Conservation (phyloP, 257 asterid genomes). For the Fraxinus americana region DNA sequence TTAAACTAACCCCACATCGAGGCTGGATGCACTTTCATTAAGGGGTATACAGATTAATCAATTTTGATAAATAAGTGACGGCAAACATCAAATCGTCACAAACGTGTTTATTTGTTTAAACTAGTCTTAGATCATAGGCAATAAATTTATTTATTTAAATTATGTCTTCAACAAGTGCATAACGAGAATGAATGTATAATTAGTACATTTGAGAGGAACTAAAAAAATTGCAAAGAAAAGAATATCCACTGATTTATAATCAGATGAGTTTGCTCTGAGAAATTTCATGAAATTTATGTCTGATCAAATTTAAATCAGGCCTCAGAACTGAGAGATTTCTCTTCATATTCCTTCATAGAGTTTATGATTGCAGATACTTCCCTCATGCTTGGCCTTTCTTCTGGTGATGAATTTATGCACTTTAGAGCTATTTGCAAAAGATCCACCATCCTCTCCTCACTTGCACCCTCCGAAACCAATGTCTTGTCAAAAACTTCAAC, state of each 20-base stretch:
- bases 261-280: neutral
- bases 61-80: no score
- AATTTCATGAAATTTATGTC: neutral
- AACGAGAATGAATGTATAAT: neutral
- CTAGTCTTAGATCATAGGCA: no score
- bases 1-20: no score
- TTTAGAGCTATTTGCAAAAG: slow-evolving; percentile 69
- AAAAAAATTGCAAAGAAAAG: neutral
- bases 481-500: slow-evolving; percentile 66
- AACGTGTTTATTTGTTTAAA: no score
- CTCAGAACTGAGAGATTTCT: slow-evolving; percentile 35
- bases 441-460: slow-evolving; percentile 64
- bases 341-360: slow-evolving; percentile 55
- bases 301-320: neutral
- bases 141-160: no score
- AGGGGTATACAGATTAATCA: no score
- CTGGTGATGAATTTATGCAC: slow-evolving; percentile 48
- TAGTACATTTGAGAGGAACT: neutral
- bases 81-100: no score
- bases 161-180: neutral
- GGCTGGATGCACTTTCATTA: no score
- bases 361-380: slow-evolving; percentile 55
- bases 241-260: neutral
- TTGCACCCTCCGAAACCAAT: slow-evolving; percentile 52
- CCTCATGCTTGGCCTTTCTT: slow-evolving; percentile 50